Evolutionary conservation across 441 rosid species (phyloP), one percentile per base, ranked within the genome.

Genomic region (Pelargonium australe): DNA sequence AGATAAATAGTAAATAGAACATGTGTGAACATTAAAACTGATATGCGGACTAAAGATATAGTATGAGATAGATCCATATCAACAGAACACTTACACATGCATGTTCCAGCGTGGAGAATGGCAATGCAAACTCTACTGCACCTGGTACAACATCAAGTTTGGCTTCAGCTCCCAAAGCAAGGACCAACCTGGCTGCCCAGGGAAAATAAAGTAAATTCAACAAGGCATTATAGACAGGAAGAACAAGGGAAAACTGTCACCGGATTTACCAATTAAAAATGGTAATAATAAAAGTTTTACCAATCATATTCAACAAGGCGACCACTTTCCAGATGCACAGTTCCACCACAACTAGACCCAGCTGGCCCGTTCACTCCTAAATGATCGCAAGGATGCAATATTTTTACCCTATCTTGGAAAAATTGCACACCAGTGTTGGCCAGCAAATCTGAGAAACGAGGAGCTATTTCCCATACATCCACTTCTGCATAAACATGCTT

Each of bases 121-220:
- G 95, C 69, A 89, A 76, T 65, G 98, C 97, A 85, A 75, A 89
- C 72, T 91, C 93, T 75, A 77, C 82, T 70, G 98, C 97, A 49
- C 98, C 98, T 0, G 97, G 96, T 66, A 88, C 85, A 76, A 80
- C 72, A 79, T 90, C 96, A 64, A 91, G 91, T 73, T 85, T 91
- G 47, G 91, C 60, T 85, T 87, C 92, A 87, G 98, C 91, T 65
- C 98, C 98, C 82, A 93, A 82, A 85, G 97, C 92, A 86, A 93
- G 96, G 84, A 93, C 98, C 96, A 93, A 79, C 98, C 97, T 91
- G 83, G 85, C 96, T 91, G 95, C 80, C 95, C 92, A 84, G 63
- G 68, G 81, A 63, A 72, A 84, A 78, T 72, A 75, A 80, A 55
- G 73, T 73, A 68, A 71, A 51, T 76, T 86, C 82, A 83, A 81